Conservation (phyloP, 176 grass and related monocot species). For the barley (Hordeum vulgare) region DNA sequence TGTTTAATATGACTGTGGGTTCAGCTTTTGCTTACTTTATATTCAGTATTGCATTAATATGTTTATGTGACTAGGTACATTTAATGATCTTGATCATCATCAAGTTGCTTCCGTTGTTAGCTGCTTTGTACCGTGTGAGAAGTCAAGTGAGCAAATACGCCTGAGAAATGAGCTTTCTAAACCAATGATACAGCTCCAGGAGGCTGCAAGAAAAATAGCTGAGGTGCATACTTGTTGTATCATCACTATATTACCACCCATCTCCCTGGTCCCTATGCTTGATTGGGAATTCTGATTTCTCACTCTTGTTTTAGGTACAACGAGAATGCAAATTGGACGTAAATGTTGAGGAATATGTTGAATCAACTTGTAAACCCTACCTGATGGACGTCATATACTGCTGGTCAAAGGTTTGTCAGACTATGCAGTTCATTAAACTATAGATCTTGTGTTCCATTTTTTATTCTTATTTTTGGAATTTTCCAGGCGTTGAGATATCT, state of each 20-base stretch:
- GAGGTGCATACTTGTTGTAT: constrained; percentile 52
- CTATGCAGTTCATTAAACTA: neutral
- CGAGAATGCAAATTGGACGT: constrained; percentile 94
- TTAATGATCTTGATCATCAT: constrained; percentile 98
- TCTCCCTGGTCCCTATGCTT: neutral
- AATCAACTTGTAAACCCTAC: constrained; percentile 79
- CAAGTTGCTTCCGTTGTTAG: constrained; percentile 85
- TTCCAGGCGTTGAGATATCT: neutral
- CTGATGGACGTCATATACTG: constrained; percentile 98
- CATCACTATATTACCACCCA: constrained; percentile 3
- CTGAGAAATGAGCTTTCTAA: constrained; percentile 86
- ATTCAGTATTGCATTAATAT: neutral
- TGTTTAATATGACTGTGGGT: neutral
- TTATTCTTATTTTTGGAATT: neutral
- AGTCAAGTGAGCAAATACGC: constrained; percentile 95
- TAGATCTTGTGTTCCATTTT: neutral
- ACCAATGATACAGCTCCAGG: constrained; percentile 88
- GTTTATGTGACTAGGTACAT: constrained; percentile 53
- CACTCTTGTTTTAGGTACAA: constrained; percentile 67
- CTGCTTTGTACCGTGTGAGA: constrained; percentile 95
- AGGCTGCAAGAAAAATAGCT: constrained; percentile 96
- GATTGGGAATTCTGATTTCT: constrained; percentile 27
- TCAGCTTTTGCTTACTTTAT: neutral
- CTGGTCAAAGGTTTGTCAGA: constrained; percentile 85
- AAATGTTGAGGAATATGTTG: constrained; percentile 95